These are phyloP conservation scores for Glycine latifolia DNA, from an alignment of 306 rosid genomes.

Conservation along the genomic window DNA sequence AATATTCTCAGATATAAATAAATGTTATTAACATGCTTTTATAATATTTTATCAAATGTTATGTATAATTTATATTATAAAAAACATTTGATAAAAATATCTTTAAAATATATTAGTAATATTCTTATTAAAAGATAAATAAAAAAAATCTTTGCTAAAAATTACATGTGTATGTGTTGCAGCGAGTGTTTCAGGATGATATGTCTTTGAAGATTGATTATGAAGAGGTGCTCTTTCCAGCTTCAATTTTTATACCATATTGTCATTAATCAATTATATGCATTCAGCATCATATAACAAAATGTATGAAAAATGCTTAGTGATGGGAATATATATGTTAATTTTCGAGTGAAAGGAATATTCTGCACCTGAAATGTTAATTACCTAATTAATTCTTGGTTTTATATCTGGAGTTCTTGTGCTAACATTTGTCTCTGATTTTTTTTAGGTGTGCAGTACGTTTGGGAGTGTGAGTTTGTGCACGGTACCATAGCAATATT, in stretches of 20 bases:
- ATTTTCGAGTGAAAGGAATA: neutral
- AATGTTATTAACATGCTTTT: too few relatives aligned
- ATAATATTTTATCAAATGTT: too few relatives aligned
- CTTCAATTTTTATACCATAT: neutral
- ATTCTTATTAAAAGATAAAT: too few relatives aligned
- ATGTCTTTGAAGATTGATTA: too few relatives aligned
- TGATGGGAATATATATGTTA: neutral
- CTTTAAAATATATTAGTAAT: too few relatives aligned
- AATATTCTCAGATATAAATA: too few relatives aligned
- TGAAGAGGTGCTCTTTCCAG: slow-evolving; percentile 37
- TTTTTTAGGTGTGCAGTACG: neutral
- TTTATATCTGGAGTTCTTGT: neutral
- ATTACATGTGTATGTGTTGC: too few relatives aligned
- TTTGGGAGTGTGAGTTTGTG: neutral
- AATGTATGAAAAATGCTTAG: neutral
- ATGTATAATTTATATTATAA: too few relatives aligned
- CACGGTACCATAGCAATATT: neutral
- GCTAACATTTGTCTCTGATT: neutral
- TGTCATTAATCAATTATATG: neutral
- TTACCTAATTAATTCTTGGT: neutral
- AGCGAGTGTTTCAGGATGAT: too few relatives aligned
- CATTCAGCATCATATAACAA: neutral
- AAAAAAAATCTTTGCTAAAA: too few relatives aligned
- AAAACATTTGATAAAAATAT: too few relatives aligned
- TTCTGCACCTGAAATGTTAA: neutral